phyloP scores from a whole-genome alignment of 2,329 filamentous ascomycete species.

The Chrysosphaeria jannelii region DNA sequence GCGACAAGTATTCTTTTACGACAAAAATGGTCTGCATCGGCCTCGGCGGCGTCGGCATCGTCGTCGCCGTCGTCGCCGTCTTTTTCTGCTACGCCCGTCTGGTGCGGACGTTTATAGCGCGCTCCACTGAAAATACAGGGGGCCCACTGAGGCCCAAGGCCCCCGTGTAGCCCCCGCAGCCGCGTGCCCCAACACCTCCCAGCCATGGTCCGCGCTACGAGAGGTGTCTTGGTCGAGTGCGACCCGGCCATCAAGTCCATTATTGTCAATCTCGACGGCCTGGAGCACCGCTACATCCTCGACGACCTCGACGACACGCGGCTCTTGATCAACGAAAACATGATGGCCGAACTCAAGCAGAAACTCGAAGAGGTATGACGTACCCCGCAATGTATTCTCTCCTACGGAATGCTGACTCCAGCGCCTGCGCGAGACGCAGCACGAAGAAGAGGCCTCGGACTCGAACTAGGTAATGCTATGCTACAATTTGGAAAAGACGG shows the following conservation, averaged over 20 bases:
- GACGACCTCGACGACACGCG: slow-evolving; percentile 55
- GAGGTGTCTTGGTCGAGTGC: slow-evolving; percentile 42
- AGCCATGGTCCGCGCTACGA: slow-evolving; percentile 5
- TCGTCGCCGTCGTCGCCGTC: too few species aligned
- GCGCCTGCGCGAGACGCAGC: slow-evolving; percentile 9
- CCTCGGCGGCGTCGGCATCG: too few species aligned
- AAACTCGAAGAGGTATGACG: slow-evolving; percentile 33
- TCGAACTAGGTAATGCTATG: slow-evolving; percentile 3
- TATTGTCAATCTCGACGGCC: slow-evolving; percentile 44
- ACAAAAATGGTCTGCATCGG: too few species aligned
- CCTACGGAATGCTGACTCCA: slow-evolving; percentile 1
- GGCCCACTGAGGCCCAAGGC: too few species aligned
- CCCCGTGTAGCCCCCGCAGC: neutral
- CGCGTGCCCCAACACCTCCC: neutral
- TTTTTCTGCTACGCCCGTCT: too few species aligned
- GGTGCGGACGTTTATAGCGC: too few species aligned
- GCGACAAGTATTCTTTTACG: too few species aligned
- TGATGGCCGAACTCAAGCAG: slow-evolving; percentile 34
- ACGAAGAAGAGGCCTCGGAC: slow-evolving; percentile 7
- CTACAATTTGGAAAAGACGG: slow-evolving; percentile 61
- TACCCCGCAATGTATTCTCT: neutral
- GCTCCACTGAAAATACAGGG: too few species aligned
- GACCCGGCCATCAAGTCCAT: slow-evolving; percentile 74
- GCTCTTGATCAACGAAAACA: slow-evolving; percentile 44
- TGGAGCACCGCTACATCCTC: slow-evolving; percentile 40